Evolutionary conservation across 208 protist species (phyloP).

Genomic region (Acanthamoeba sp.): DNA sequence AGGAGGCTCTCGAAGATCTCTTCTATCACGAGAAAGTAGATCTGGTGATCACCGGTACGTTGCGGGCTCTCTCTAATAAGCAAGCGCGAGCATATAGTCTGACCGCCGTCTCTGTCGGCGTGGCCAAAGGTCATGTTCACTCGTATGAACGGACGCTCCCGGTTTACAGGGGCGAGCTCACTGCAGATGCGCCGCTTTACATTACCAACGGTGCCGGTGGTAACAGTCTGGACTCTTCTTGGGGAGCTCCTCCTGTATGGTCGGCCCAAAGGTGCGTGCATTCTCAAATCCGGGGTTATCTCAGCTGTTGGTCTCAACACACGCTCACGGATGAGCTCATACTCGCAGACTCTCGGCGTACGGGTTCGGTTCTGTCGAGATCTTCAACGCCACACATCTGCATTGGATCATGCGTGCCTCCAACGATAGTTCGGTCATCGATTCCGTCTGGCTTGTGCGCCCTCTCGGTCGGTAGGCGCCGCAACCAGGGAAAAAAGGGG

Average conservation of each 20-base stretch:
- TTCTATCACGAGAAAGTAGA: slow-evolving; percentile 50
- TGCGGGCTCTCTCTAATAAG: neutral
- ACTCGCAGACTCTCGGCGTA: neutral
- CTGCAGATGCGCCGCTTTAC: slow-evolving; percentile 18
- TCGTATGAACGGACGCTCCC: neutral
- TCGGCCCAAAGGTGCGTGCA: neutral
- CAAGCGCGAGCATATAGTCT: neutral
- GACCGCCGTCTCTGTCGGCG: neutral
- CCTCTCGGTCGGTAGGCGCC: neutral
- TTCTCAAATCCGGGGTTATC: neutral
- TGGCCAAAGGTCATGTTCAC: neutral
- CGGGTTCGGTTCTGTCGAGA: neutral
- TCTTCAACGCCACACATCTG: slow-evolving; percentile 17
- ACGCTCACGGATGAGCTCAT: neutral
- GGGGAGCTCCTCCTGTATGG: neutral
- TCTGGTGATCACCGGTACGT: neutral
- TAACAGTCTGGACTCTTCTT: neutral
- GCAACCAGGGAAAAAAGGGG: too few relatives aligned
- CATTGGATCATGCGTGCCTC: slow-evolving; percentile 1
- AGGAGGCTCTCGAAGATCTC: neutral
- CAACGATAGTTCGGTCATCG: neutral
- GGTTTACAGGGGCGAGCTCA: slow-evolving; percentile 7
- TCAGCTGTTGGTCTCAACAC: too few relatives aligned
- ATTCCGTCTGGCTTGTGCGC: neutral
- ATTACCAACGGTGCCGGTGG: slow-evolving; percentile 44